phyloP scores from a whole-genome alignment of 2,329 filamentous ascomycete species.

The Tothia fuscella region DNA sequence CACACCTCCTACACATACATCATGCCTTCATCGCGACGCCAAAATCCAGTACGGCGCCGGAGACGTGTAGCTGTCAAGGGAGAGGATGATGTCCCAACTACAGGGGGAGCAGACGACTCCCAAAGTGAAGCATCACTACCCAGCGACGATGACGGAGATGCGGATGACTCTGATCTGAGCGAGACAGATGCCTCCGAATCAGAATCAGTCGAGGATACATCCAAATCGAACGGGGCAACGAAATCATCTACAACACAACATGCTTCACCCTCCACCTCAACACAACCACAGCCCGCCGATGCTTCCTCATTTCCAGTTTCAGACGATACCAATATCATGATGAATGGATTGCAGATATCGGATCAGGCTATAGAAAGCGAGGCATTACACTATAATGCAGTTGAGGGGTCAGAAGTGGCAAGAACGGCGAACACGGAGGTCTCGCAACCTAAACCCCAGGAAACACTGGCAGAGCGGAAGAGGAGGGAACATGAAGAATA shows the following conservation, averaged over 20 bases:
- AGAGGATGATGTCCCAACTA: slow-evolving; percentile 28
- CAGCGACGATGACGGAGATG: slow-evolving; percentile 46
- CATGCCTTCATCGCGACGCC: slow-evolving; percentile 7
- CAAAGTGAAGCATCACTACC: slow-evolving; percentile 48
- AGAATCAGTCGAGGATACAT: slow-evolving; percentile 24
- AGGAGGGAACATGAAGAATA: slow-evolving; percentile 86
- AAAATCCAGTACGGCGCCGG: slow-evolving; percentile 23
- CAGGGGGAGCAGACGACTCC: slow-evolving; percentile 47
- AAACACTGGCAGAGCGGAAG: slow-evolving; percentile 55
- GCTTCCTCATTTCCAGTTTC: slow-evolving; percentile 27
- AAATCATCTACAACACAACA: slow-evolving; percentile 17
- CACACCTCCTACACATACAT: neutral
- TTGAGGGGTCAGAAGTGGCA: slow-evolving; percentile 16
- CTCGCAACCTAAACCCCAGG: slow-evolving; percentile 23
- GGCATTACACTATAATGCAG: slow-evolving; percentile 38
- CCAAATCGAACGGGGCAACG: slow-evolving; percentile 25
- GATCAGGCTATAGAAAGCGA: slow-evolving; percentile 27
- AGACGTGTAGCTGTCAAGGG: slow-evolving; percentile 28
- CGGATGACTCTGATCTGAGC: slow-evolving; percentile 45
- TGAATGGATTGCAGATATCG: slow-evolving; percentile 43
- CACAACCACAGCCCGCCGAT: slow-evolving; percentile 21
- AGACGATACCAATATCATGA: slow-evolving; percentile 48
- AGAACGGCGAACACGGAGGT: slow-evolving; percentile 22
- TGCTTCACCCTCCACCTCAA: slow-evolving; percentile 23
- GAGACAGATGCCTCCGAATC: slow-evolving; percentile 34